Base-by-base conservation (phyloP, 257 asterid species). In the Nicotiana sylvestris region DNA sequence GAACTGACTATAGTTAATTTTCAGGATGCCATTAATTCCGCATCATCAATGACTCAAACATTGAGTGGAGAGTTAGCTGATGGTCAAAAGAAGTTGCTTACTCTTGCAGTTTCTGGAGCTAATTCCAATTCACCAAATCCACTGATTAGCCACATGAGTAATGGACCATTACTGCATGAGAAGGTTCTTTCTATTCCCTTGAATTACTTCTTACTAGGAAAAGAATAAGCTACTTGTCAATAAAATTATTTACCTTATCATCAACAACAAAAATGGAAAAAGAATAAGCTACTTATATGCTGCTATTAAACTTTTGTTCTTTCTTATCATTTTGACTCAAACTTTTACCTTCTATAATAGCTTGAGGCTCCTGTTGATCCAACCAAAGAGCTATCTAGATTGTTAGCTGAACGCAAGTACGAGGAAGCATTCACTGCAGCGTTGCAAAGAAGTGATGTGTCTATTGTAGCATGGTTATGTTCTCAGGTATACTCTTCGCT, bases 341-440 rank as follows among this genome's bases (percentile, higher is more conserved):
- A 46, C 21, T 49, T 70, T 70, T 82, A 46, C 29, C 33, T 21
- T 66, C 3, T 35, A 62, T 21, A 79, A 83, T 83, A 96, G 99
- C 84, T 92, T 43, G 98, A 96, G 89, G 90, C 87, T 78, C 96
- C 98, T 64, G 86, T 86, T 81, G 99, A 96, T 88, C 99, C 99
- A n/a, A 96, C 97, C 30, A 93, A 90, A 87, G 99, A 96, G 86
- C 90, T 96, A 37, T 87, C 98, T n/a, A 92, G 98, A 87, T 66
- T 94, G 86, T 70, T 91, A 80, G 85, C 92, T 16, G 99, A 96
- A 87, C 94, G 89, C 49, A 96, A 93, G 86, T 94, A 89, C 37
- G 99, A 91, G 83, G 99, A 93, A 86, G 98, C 99, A 64, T 96
- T 94, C 88, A 94, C 93, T 60, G 58, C 88, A 81, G 98, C 98